phyloP scores from a whole-genome alignment of 495 filamentous ascomycete species.

The Xylaria intraflava region DNA sequence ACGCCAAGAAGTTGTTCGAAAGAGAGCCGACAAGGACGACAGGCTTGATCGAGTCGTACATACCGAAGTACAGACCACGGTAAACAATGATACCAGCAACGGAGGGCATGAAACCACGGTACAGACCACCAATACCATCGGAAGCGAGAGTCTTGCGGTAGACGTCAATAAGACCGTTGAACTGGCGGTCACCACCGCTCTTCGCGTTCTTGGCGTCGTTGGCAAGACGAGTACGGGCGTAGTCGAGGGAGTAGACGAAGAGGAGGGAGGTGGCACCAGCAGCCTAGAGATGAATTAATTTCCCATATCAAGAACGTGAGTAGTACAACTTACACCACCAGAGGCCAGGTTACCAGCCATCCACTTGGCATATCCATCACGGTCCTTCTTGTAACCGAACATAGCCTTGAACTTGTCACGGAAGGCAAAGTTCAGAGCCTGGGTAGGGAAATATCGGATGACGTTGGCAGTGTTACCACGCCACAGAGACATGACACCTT shows the following conservation, averaged over 20 bases:
- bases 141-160: constrained; percentile 99
- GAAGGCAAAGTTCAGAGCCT: constrained; percentile 99
- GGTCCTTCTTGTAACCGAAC: constrained; percentile 99
- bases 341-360: constrained; percentile 99
- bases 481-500: constrained; percentile 86
- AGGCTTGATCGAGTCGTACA: constrained; percentile 99
- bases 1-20: constrained; percentile 97
- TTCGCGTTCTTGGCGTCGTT: constrained; percentile 98
- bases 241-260: constrained; percentile 99
- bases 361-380: constrained; percentile 97
- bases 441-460: constrained; percentile 99
- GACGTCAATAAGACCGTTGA: constrained; percentile 98
- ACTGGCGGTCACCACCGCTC: constrained; percentile 95
- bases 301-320: neutral
- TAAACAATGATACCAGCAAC: constrained; percentile 98
- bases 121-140: constrained; percentile 98
- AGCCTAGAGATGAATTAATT: constrained; percentile 51
- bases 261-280: constrained; percentile 99
- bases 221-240: constrained; percentile 99
- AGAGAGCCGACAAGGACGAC: constrained; percentile 87
- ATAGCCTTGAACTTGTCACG: constrained; percentile 99
- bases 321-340: constrained; percentile 78
- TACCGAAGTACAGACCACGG: constrained; percentile 99
- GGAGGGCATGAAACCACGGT: constrained; percentile 99
- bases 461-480: constrained; percentile 99